Base-by-base conservation (phyloP, 805 yeast species). In the Yamadazyma scolyti region DNA sequence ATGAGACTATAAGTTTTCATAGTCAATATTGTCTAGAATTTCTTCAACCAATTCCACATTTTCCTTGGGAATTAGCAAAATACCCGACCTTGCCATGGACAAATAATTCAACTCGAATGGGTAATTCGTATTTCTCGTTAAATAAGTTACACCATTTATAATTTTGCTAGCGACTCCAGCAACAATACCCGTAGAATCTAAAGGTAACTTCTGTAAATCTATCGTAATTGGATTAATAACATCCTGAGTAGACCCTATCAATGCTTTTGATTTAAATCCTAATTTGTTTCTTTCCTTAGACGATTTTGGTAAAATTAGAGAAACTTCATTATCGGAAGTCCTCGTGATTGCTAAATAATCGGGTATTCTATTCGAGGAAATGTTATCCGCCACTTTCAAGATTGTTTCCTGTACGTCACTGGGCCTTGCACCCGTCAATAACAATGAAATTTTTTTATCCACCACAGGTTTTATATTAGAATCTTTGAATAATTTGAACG, bases 171-270 rank as follows among this genome's bases (percentile, higher is more conserved):
- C 82, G 14, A 79, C 65, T 1, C 82, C 82, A 1, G 83, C 77
- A 2, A 78, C 83, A 28, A 79, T 76, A 23, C 86, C 86, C 14
- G 78, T 75, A 6, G 76, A 61, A 48, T 79, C 79, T 11, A 73
- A 52, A 0, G 84, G 84, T 15, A 79, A 48, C 17, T 56, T 54
- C 9, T 67, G 57, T 36, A 79, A 62, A 47, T 79, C 78, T 13
- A 79, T 68, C 1, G 69, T 58, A 4, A 78, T 57, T 0, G 85
- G 84, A n/a, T 69, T 58, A 28, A 77, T 67, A 22, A 60, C 58
- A 45, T 79, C 85, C 40, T 68, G 71, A 12, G 69, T 54, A 3
- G 82, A 73, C 1, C 85, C 84, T 32, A 75, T 65, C 25, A 78
- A 58, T 27, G 57, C 50, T 16, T 55, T 56, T 2, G 59, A 50